Evolutionary conservation across 805 yeast species (phyloP), one percentile per base, ranked within the genome.

Genomic region (Grigorovia humatica): DNA sequence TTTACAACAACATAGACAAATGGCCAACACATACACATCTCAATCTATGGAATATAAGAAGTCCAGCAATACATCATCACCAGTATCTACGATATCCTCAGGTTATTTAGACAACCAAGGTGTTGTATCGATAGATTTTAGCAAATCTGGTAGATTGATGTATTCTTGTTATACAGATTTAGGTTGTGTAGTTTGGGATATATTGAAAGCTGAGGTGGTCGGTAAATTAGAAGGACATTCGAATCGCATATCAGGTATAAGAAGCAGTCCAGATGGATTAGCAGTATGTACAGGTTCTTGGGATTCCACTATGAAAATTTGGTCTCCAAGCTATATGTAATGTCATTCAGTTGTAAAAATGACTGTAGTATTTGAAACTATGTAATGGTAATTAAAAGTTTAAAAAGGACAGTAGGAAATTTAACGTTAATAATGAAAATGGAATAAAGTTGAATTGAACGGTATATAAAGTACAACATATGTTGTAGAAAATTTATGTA

Each of bases 271-370:
- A 0, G 87, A 88, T 66, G 96, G 96, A 0, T 62, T 78, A 20
- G 89, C 84, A 0, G 74, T 89, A 9, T 81, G 83, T 51, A 85
- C 96, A 1, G 83, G 86, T 1, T 83, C 91, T 1, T 83, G 95
- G 85, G 96, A 88, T 62, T 68, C 81, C 8, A 80, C 90, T 1
- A 75, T 85, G 57, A 80, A 78, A 57, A 70, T 85, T 1, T 85
- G 90, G 89, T 67, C 77, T 0, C 74, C 77, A n/a, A 50, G 52
- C 17, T 43, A 43, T 43, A 18, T 43, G 42, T 15, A 38, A 15
- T 38, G 17, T 38, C 17, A n/a, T 38, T 38, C 4, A 38, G 9
- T 38, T 38, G 8, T 15, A 7, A 38, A 9, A 38, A 38, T 15
- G 15, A 3, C 8, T 42, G 44, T 42, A 9, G 18, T 18, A 42